A percentile compares a stretch with the other conserved stretches of the same genome.
Evolutionary conservation across 2,329 filamentous ascomycete genomes (phyloP).

Genomic region (Lachnellula arida): DNA sequence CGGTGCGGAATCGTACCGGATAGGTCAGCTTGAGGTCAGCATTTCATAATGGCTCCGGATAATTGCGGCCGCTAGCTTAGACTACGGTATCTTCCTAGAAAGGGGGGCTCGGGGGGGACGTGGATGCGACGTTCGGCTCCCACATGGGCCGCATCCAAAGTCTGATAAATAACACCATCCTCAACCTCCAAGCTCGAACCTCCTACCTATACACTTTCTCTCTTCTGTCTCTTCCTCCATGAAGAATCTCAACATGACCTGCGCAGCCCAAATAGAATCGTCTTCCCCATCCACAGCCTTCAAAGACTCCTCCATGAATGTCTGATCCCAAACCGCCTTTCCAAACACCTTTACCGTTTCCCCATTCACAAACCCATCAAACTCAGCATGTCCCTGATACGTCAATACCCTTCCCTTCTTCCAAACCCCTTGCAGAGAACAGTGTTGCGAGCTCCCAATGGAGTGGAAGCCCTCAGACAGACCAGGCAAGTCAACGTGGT

Average conservation of each 20-base stretch:
- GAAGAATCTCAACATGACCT: constrained; percentile 33
- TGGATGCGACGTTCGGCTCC: background rate
- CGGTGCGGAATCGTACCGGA: too few relatives aligned
- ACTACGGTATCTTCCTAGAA: too few relatives aligned
- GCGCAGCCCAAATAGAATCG: constrained; percentile 30
- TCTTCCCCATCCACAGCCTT: constrained; percentile 22
- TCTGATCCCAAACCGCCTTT: constrained; percentile 18
- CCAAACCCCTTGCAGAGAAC: constrained; percentile 37
- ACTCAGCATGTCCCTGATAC: constrained; percentile 41
- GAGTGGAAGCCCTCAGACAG: constrained; percentile 14
- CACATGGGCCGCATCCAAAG: too few relatives aligned
- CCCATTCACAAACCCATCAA: constrained; percentile 37
- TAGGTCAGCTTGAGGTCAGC: too few relatives aligned
- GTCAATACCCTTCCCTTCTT: constrained; percentile 37
- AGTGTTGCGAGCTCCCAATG: constrained; percentile 30
- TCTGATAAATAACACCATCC: background rate
- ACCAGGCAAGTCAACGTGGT: constrained; percentile 25
- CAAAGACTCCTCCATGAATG: constrained; percentile 22
- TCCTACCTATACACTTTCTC: background rate
- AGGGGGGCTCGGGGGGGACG: too few relatives aligned
- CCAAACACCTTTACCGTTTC: constrained; percentile 37
- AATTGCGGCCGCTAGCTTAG: too few relatives aligned
- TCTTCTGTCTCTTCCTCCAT: constrained; percentile 11
- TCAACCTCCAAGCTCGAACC: background rate
- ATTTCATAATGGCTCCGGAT: too few relatives aligned